Base-by-base conservation (phyloP, 192 early-diverging fungal species). In the Gaertneriomyces sp. region DNA sequence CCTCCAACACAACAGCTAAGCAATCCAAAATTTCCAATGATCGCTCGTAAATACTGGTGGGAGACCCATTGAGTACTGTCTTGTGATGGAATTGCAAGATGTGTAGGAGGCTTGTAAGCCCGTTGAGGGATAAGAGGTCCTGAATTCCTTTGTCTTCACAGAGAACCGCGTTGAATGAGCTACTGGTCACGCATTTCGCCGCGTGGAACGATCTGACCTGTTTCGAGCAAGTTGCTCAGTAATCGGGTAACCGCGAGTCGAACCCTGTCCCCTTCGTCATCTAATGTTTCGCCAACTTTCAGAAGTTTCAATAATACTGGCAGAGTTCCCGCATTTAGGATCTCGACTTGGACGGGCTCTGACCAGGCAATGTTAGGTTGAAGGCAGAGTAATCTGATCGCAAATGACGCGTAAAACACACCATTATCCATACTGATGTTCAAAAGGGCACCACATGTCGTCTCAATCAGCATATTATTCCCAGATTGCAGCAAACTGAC, bases 381-480 rank as follows among this genome's bases (percentile, higher is more conserved):
- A 53, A 19, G 33, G 5, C 25, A 8, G 19, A 47, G 12, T 53
- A 11, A 56, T 49, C 2, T 11, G 40, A 42, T 16, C 38, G 42
- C 38, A 60, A 19, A 60, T 42, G 9, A 39, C 60, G 8, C 8
- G 43, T 42, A 44, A 11, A 33, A 17, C 53, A 4, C 7, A 71
- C 76, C 81, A 54, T 83, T 79, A 58, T 83, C 81, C 81, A 83
- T 83, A 52, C 62, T 75, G 42, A 79, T 72, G 50, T 83, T 83
- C 8, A 75, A 49, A 9, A 83, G 50, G 4, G 72, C 74, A 2
- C 76, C 76, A 38, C 72, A 75, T 7, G 75, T 63, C 47, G 70
- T 76, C 7, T 20, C 53, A 11, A 81, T 20, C 17, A 81, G 39
- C 4, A 44, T 40, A 25, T 42, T 5, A 17, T 74, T 44, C 6